These are phyloP conservation scores for Lentinula raphanica DNA, from an alignment of 768 basidiomycete species.

Conservation along the genomic window DNA sequence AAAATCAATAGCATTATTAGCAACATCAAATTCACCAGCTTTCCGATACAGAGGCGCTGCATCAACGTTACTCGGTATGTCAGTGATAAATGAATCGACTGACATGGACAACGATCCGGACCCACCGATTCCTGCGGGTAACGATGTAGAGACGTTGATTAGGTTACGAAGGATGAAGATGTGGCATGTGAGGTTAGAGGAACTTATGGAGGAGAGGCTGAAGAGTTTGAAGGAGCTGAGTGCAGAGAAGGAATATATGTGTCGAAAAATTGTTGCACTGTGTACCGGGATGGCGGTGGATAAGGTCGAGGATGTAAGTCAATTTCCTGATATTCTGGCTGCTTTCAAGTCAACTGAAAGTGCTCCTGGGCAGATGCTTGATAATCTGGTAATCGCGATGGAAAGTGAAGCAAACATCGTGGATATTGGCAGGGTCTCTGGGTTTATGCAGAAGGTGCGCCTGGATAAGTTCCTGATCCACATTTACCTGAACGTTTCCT, in stretches of 20 bases:
- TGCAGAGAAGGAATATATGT: conserved; percentile 87
- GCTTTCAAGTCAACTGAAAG: not conserved
- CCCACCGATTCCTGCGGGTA: conserved; percentile 59
- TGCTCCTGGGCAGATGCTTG: conserved; percentile 64
- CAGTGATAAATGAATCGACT: conserved; percentile 56
- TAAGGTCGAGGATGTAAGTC: conserved; percentile 80
- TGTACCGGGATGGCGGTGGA: conserved; percentile 85
- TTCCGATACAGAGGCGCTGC: conserved; percentile 67
- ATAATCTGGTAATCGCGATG: conserved; percentile 78
- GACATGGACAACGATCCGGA: conserved; percentile 64
- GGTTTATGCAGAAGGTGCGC: conserved; percentile 86
- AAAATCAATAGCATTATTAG: not conserved
- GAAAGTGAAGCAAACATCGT: conserved; percentile 82
- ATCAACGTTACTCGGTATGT: conserved; percentile 63
- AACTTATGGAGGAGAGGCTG: conserved; percentile 65
- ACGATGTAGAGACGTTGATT: conserved; percentile 58
- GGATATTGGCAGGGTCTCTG: conserved; percentile 81
- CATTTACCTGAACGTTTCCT: not conserved
- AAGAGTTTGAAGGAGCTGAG: conserved; percentile 70
- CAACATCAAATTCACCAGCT: conserved; percentile 31
- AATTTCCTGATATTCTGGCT: not conserved
- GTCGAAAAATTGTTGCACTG: conserved; percentile 84
- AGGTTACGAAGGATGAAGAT: conserved; percentile 68
- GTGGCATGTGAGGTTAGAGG: conserved; percentile 82
- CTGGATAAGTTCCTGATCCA: not conserved